Evolutionary conservation across 495 filamentous ascomycete species (phyloP).

Genomic region (Haplographium delicatum): DNA sequence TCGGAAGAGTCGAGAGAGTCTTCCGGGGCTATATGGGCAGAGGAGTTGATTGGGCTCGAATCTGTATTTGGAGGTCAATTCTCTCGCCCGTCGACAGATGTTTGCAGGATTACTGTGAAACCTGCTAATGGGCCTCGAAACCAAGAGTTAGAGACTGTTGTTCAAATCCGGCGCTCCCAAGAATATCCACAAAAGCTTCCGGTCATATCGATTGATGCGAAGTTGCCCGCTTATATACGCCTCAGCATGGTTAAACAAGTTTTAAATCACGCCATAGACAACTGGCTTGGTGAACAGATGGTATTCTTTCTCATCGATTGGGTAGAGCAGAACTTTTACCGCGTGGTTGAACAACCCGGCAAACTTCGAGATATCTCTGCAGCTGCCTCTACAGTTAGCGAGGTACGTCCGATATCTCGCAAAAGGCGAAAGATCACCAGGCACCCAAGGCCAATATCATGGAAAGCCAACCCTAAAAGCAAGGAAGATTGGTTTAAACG

Average conservation of each 20-base stretch:
- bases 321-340: slow-evolving; percentile 71
- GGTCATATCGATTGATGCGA: slow-evolving; percentile 61
- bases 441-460: slow-evolving; percentile 46
- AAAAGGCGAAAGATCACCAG: slow-evolving; percentile 36
- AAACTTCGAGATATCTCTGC: slow-evolving; percentile 75
- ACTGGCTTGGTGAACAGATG: slow-evolving; percentile 76
- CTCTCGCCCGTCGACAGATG: slow-evolving; percentile 44
- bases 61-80: slow-evolving; percentile 75
- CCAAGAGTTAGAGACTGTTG: slow-evolving; percentile 35
- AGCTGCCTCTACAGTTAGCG: slow-evolving; percentile 53
- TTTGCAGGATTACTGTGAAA: slow-evolving; percentile 58
- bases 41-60: slow-evolving; percentile 74
- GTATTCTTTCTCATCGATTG: slow-evolving; percentile 86
- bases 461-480: slow-evolving; percentile 34
- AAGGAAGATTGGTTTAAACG: slow-evolving; percentile 42
- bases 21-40: slow-evolving; percentile 64
- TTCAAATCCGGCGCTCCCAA: slow-evolving; percentile 46
- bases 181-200: slow-evolving; percentile 74
- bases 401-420: slow-evolving; percentile 31
- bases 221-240: slow-evolving; percentile 86
- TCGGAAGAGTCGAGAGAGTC: slow-evolving; percentile 34
- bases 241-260: slow-evolving; percentile 80
- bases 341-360: slow-evolving; percentile 77
- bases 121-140: slow-evolving; percentile 39
- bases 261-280: slow-evolving; percentile 59